Percentiles rank a stretch among this genome's conserved stretches.
Conservation (phyloP, 106 monocot genomes). For the Allium sativum region DNA sequence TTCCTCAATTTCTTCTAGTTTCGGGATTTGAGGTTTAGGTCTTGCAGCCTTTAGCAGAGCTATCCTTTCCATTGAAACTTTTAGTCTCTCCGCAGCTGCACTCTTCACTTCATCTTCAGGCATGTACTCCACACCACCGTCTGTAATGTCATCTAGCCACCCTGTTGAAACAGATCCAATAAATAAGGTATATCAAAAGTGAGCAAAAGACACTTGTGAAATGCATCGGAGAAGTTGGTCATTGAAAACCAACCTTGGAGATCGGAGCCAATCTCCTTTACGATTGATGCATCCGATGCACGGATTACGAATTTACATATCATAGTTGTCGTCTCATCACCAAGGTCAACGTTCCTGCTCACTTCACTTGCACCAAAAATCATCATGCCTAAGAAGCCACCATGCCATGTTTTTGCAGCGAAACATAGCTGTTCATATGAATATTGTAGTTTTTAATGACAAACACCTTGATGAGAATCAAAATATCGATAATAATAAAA, state of each 20-base stretch:
- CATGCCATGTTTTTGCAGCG: slow-evolving; percentile 96
- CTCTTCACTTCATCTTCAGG: slow-evolving; percentile 91
- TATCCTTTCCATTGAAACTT: slow-evolving; percentile 80
- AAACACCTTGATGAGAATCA: not conserved
- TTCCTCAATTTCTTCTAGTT: slow-evolving; percentile 36
- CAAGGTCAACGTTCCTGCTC: slow-evolving; percentile 91
- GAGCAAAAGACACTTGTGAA: too few relatives aligned
- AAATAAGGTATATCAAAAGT: too few relatives aligned
- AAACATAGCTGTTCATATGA: slow-evolving; percentile 55
- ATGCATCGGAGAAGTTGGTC: too few relatives aligned
- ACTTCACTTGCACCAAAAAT: slow-evolving; percentile 97
- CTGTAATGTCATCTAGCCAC: slow-evolving; percentile 87
- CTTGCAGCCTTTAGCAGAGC: slow-evolving; percentile 81
- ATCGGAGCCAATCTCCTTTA: slow-evolving; percentile 52
- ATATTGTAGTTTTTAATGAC: not conserved
- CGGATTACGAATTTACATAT: slow-evolving; percentile 93
- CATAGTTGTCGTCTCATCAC: slow-evolving; percentile 97
- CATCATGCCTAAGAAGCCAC: slow-evolving; percentile 96
- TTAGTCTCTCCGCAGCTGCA: slow-evolving; percentile 75
- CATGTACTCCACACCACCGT: slow-evolving; percentile 86
- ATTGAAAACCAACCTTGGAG: not conserved
- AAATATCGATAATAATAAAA: not conserved
- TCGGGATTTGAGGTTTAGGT: slow-evolving; percentile 50
- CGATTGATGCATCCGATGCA: slow-evolving; percentile 80
- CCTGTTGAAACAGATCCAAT: slow-evolving; percentile 62